Evolutionary conservation across 176 grass and related monocot species (phyloP).

Genomic region (Themeda triandra): DNA sequence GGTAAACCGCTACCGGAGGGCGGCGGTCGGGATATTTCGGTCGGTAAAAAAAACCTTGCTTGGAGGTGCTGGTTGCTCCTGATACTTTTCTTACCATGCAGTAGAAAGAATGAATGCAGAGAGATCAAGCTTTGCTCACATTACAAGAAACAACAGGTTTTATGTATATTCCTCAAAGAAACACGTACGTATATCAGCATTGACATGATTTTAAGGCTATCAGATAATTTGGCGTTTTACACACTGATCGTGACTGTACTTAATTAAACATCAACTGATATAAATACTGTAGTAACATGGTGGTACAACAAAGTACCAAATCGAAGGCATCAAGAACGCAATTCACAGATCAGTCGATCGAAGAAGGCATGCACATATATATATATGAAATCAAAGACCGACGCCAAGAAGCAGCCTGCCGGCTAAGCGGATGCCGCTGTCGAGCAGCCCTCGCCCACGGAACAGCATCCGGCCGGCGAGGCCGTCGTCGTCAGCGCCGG

Average conservation of each 20-base stretch:
- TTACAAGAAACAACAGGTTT: background rate
- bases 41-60: too few relatives aligned
- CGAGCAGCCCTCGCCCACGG: background rate
- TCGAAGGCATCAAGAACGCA: background rate
- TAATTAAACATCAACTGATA: background rate
- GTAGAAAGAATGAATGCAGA: background rate
- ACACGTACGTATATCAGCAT: background rate
- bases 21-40: too few relatives aligned
- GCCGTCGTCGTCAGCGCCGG: background rate
- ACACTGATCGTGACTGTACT: background rate
- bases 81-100: background rate
- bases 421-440: conserved; percentile 7
- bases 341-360: background rate
- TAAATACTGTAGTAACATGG: too few relatives aligned
- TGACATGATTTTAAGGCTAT: background rate
- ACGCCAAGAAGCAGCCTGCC: conserved; percentile 34
- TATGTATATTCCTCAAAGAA: background rate
- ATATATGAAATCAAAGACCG: background rate
- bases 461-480: background rate
- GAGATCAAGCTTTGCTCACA: background rate
- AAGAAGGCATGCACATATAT: background rate
- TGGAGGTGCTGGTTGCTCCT: background rate
- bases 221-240: background rate
- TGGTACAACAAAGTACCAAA: too few relatives aligned
- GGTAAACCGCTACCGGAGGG: too few relatives aligned